Evolutionary conservation across 2,329 filamentous ascomycete species (phyloP).

Genomic region (Talaromyces amestolkiae): DNA sequence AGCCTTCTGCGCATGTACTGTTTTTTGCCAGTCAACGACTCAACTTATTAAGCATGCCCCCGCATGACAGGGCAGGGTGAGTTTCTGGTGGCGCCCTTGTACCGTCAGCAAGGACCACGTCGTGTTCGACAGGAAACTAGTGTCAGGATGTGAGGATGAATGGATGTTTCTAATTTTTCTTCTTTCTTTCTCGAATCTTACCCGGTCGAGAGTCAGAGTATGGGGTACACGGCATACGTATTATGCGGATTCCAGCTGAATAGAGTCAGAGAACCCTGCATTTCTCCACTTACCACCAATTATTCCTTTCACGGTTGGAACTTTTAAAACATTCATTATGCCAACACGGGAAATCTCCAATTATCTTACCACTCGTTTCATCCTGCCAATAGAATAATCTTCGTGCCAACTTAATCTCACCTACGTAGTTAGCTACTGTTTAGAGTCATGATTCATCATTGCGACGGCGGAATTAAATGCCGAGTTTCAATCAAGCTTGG

Average conservation of each 20-base stretch:
- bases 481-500: slow-evolving; percentile 1
- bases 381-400: neutral
- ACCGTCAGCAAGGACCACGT: slow-evolving; percentile 1
- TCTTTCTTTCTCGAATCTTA: slow-evolving; percentile 15
- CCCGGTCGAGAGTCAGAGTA: slow-evolving; percentile 4
- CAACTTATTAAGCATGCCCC: neutral
- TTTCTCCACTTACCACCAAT: neutral
- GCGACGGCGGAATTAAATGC: slow-evolving; percentile 4
- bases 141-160: neutral
- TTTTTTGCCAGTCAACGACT: neutral
- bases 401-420: neutral
- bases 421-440: neutral
- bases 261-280: neutral
- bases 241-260: neutral
- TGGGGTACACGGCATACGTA: neutral
- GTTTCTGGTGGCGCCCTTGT: slow-evolving; percentile 1
- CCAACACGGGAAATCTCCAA: neutral
- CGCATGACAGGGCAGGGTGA: slow-evolving; percentile 3
- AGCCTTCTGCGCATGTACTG: neutral
- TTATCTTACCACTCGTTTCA: neutral
- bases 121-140: neutral
- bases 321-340: neutral
- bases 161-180: slow-evolving; percentile 14
- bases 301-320: neutral
- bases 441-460: neutral